These are phyloP conservation scores for Fusarium sp. DNA, from an alignment of 2,329 filamentous ascomycete species.

Conservation along the genomic window DNA sequence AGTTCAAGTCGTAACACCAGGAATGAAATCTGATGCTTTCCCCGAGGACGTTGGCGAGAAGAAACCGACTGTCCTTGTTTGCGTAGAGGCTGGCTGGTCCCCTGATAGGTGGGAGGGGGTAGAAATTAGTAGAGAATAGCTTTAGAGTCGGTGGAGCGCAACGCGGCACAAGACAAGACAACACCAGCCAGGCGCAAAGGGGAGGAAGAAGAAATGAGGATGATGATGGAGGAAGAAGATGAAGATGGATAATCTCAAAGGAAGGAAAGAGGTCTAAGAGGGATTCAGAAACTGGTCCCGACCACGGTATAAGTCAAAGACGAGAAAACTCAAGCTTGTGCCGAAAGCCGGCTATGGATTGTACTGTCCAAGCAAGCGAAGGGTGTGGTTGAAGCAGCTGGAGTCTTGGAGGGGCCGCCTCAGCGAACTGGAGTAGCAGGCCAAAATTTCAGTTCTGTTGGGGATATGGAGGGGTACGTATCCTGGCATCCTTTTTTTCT, in stretches of 20 bases:
- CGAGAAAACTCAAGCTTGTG: constrained; percentile 44
- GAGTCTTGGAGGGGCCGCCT: constrained; percentile 44
- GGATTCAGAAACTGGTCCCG: constrained; percentile 41
- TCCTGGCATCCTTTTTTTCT: constrained; percentile 39
- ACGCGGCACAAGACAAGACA: constrained; percentile 43
- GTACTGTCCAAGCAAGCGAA: constrained; percentile 27
- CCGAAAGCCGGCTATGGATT: constrained; percentile 36
- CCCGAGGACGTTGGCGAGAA: constrained; percentile 45
- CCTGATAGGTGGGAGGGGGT: constrained; percentile 43
- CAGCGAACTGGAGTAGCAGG: constrained; percentile 45
- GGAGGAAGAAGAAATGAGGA: constrained; percentile 35
- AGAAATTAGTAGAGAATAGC: constrained; percentile 45
- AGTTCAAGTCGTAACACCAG: constrained; percentile 46
- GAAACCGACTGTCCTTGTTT: constrained; percentile 43
- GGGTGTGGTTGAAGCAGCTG: constrained; percentile 42
- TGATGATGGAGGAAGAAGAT: constrained; percentile 37
- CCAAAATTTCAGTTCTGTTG: constrained; percentile 57
- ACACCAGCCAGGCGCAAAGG: constrained; percentile 47
- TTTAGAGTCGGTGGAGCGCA: constrained; percentile 44
- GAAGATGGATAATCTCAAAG: constrained; percentile 47
- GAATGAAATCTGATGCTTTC: constrained; percentile 40
- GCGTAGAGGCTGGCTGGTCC: constrained; percentile 46
- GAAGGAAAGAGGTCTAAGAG: constrained; percentile 43
- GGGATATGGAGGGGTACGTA: constrained; percentile 52
- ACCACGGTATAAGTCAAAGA: constrained; percentile 48